These are phyloP conservation scores for Epichloe typhina DNA, from an alignment of 2,329 filamentous ascomycete genomes.

Conservation along the genomic window DNA sequence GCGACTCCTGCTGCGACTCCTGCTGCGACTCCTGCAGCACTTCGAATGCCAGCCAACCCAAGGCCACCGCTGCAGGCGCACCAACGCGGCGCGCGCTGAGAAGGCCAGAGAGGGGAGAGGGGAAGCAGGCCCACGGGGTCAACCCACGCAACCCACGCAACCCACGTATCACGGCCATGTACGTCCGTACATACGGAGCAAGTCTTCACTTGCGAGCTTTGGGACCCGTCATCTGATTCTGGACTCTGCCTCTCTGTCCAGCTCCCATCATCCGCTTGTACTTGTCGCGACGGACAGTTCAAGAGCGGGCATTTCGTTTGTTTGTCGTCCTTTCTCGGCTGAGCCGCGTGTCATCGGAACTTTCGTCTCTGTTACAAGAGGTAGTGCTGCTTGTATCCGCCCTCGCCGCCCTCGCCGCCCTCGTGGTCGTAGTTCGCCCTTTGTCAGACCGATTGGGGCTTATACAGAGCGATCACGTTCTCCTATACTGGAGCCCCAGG, in stretches of 20 bases:
- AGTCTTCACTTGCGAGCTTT: neutral
- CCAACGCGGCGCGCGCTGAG: constrained; percentile 3
- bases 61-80: constrained; percentile 2
- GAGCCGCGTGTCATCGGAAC: constrained; percentile 3
- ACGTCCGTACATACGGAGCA: too few species aligned
- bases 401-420: neutral
- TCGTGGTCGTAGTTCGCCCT: neutral
- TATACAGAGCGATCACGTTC: neutral
- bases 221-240: neutral
- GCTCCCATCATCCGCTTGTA: neutral
- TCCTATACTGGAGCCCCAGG: neutral
- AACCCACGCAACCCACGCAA: constrained; percentile 3
- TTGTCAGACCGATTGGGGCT: neutral
- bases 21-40: constrained; percentile 5
- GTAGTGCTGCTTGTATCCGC: neutral
- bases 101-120: constrained; percentile 7
- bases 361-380: constrained; percentile 6
- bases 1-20: too few species aligned
- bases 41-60: constrained; percentile 6
- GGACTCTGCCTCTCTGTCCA: neutral
- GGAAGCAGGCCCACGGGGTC: constrained; percentile 3
- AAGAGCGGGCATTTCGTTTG: neutral
- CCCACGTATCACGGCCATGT: constrained; percentile 4
- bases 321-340: neutral
- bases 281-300: neutral